Conservation (phyloP, 2,329 filamentous ascomycete genomes). For the Berkeleyomyces basicola region DNA sequence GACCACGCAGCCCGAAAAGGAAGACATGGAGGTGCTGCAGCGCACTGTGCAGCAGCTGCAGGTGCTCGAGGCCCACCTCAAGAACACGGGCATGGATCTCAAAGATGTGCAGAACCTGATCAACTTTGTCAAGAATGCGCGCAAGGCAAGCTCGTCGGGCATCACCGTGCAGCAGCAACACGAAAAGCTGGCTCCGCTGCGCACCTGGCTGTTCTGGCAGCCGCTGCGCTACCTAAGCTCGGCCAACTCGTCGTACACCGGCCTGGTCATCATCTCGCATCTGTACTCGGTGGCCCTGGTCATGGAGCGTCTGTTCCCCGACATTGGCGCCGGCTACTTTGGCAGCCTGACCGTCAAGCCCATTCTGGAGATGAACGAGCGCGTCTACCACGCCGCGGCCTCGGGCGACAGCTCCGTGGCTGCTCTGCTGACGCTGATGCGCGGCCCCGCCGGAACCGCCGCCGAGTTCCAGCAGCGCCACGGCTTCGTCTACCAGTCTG, state of each 20-base stretch:
- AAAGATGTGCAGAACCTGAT: slow-evolving; percentile 53
- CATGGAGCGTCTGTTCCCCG: slow-evolving; percentile 80
- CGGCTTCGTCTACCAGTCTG: slow-evolving; percentile 3
- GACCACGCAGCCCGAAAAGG: slow-evolving; percentile 46
- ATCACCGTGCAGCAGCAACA: slow-evolving; percentile 60
- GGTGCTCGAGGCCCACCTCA: slow-evolving; percentile 50
- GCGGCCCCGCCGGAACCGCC: slow-evolving; percentile 4
- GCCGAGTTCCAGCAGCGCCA: slow-evolving; percentile 8
- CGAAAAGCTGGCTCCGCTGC: slow-evolving; percentile 69
- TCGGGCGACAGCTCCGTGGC: neutral
- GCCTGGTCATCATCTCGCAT: slow-evolving; percentile 71
- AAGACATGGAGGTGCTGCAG: slow-evolving; percentile 53
- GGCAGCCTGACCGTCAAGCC: slow-evolving; percentile 63
- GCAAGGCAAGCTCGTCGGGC: slow-evolving; percentile 43
- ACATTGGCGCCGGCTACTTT: slow-evolving; percentile 79
- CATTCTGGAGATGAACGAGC: slow-evolving; percentile 70
- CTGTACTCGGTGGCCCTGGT: slow-evolving; percentile 80
- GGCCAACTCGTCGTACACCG: slow-evolving; percentile 56
- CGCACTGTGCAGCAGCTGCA: slow-evolving; percentile 50
- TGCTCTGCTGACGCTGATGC: slow-evolving; percentile 1
- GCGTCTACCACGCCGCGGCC: slow-evolving; percentile 34
- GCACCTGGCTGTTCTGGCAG: slow-evolving; percentile 92
- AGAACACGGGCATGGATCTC: slow-evolving; percentile 51
- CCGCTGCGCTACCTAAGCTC: slow-evolving; percentile 70
- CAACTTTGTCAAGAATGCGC: slow-evolving; percentile 54